phyloP scores from a whole-genome alignment of 169 alveolate species.

The Eimeria zaria region DNA sequence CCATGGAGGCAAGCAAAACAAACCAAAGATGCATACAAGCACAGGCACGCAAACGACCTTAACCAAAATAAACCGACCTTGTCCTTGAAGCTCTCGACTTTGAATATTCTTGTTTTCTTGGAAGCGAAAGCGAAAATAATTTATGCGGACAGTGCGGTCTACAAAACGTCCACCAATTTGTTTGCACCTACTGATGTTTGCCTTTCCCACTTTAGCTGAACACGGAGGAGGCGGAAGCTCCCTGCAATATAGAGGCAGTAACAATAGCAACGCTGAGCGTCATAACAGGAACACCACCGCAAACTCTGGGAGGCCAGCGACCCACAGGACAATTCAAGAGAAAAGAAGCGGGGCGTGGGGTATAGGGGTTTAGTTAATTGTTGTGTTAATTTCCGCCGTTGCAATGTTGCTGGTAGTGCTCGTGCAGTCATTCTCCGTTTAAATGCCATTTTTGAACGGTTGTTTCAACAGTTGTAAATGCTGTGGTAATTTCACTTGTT shows the following conservation, averaged over 20 bases:
- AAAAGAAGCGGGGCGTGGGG: background rate
- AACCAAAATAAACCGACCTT: background rate
- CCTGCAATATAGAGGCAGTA: background rate
- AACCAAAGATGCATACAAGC: background rate
- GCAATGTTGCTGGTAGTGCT: too few relatives aligned
- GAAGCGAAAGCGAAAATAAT: constrained; percentile 55
- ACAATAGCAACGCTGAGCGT: background rate
- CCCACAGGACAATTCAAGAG: background rate
- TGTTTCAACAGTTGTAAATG: background rate
- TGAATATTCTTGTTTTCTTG: constrained; percentile 53
- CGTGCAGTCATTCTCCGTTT: too few relatives aligned
- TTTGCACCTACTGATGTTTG: constrained; percentile 3
- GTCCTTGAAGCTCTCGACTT: constrained; percentile 33
- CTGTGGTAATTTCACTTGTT: background rate
- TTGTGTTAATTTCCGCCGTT: too few relatives aligned
- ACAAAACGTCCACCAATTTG: constrained; percentile 46
- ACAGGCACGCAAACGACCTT: background rate
- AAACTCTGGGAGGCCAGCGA: background rate
- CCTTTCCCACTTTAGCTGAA: background rate
- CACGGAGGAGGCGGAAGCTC: constrained; percentile 45
- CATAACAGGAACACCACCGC: background rate
- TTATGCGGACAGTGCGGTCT: constrained; percentile 27
- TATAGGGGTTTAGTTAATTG: too few relatives aligned
- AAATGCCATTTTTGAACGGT: background rate
- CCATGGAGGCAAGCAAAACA: background rate